Evolutionary conservation across 225 moss, liverwort and hornwort genomes (phyloP), one percentile per base, ranked within the genome.

Genomic region (Pleurozium schreberi): DNA sequence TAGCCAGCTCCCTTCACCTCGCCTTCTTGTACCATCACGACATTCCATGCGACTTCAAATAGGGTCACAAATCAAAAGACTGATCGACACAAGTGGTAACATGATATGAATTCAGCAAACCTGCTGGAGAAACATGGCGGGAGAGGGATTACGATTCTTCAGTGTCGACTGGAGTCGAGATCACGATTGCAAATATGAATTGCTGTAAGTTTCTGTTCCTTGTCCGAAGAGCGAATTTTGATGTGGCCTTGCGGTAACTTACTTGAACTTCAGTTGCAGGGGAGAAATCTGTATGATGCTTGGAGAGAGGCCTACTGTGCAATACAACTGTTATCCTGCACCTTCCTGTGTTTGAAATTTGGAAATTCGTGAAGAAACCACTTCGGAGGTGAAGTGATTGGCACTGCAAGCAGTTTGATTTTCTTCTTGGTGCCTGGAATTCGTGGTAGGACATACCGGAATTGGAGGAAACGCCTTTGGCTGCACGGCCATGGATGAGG

Each of bases 81-180:
- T 5, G 43, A 57, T 7, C n/a, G n/a, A 42, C 38, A n/a, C 68
- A 79, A 83, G 57, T 27, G 61, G 79, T 26, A 63, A 38, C 19
- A 89, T 13, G 70, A 38, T 15, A 89, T 13, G 70, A 78, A 74
- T 31, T 23, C 82, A 78, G 62, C 82, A 70, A 68, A 92, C 92
- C 91, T 92, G 91, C 50, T 89, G 91, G 70, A 92, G 91, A 89
- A 89, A 91, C 86, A 86, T 86, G 30, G 53, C 40, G 36, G 61
- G 30, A 88, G 47, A 22, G 38, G 17, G 9, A 30, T 47, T n/a
- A 22, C 30, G 30, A 65, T 64, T 50, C 68, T 49, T 55, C 8
- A 30, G 13, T 57, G 64, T 45, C 58, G 82, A 77, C 27, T 50
- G 80, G 79, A 58, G 57, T 17, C 10, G 28, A 88, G 27, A 64